Conservation (phyloP, 2,329 filamentous ascomycete species). For the Calonectria ilicicola region DNA sequence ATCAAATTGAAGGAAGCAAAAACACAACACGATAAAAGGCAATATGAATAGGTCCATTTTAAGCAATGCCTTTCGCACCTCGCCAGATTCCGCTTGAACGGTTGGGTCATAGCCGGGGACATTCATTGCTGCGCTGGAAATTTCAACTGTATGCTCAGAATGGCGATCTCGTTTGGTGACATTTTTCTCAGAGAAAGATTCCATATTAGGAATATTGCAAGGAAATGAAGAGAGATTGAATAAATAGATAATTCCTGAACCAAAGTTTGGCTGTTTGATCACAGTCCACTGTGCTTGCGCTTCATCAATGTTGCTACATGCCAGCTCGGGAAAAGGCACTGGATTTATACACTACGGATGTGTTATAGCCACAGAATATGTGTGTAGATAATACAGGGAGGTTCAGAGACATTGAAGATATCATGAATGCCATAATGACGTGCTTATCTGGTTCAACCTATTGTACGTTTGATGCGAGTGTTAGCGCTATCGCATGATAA, state of each 20-base stretch:
- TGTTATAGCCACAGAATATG: background rate
- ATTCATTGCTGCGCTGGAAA: conserved; percentile 29
- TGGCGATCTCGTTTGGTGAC: background rate
- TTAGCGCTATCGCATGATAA: conserved; percentile 16
- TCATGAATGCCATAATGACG: conserved; percentile 41
- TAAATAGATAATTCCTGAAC: background rate
- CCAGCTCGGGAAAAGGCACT: background rate
- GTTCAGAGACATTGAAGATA: conserved; percentile 29
- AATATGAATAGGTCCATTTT: conserved; percentile 45
- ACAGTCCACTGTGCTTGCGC: background rate
- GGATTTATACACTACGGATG: background rate
- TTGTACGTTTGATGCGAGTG: conserved; percentile 11
- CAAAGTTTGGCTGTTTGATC: background rate
- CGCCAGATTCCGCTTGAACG: conserved; percentile 19
- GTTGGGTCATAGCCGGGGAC: conserved; percentile 42
- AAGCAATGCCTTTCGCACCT: conserved; percentile 29
- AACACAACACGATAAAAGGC: conserved; percentile 46
- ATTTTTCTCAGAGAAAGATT: conserved; percentile 27
- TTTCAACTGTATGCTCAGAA: conserved; percentile 21
- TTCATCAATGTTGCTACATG: too few relatives aligned
- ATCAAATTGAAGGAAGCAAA: conserved; percentile 49
- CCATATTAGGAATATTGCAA: conserved; percentile 10
- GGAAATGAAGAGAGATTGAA: background rate
- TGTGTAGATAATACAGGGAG: background rate
- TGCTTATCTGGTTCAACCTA: conserved; percentile 35